Conservation (phyloP, 805 yeast species). For the Lipomyces spencermartinsiae region DNA sequence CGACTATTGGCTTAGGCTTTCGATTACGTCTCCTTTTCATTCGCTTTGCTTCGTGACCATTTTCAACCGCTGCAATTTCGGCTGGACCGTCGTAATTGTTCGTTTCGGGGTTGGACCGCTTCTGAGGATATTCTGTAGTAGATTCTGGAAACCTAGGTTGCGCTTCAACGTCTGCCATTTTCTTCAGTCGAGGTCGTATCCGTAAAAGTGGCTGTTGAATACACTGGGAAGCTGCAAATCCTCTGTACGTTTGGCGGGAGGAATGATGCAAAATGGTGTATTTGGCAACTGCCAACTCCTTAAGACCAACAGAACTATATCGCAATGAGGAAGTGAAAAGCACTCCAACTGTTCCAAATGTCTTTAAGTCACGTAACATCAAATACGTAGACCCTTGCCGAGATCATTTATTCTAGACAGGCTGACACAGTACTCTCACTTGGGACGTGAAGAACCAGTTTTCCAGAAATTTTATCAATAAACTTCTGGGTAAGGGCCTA, state of each 20-base stretch:
- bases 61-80: neutral
- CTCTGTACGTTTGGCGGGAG: neutral
- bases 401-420: neutral
- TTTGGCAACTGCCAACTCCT: neutral
- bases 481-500: neutral
- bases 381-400: neutral
- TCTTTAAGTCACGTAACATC: neutral
- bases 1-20: slow-evolving; percentile 56
- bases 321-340: neutral
- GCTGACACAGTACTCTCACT: too few species aligned
- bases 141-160: neutral
- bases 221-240: neutral
- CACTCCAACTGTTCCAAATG: neutral
- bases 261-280: neutral
- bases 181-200: neutral
- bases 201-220: slow-evolving; percentile 2
- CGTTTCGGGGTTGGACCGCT: neutral
- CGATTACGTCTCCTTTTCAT: slow-evolving; percentile 50
- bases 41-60: slow-evolving; percentile 10
- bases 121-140: neutral
- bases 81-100: neutral
- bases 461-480: neutral
- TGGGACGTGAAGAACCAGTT: neutral
- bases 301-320: neutral
- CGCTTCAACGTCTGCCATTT: neutral